Evolutionary conservation across 768 basidiomycete species (phyloP).

Genomic region (Calvatia gigantea): DNA sequence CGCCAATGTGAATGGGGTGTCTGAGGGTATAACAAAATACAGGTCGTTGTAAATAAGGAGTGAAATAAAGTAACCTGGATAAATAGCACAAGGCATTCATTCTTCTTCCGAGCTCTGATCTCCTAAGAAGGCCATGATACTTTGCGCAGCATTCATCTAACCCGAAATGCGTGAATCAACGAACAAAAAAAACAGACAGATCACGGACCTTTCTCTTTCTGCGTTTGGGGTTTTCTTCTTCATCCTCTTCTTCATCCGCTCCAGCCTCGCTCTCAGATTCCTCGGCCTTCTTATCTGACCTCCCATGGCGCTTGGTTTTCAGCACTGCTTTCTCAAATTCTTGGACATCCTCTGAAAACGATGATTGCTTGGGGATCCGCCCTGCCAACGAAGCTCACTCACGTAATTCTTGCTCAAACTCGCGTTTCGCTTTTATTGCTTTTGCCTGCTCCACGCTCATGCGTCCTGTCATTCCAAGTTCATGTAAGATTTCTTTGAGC

Average conservation of each 20-base stretch:
- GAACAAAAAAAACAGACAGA: neutral
- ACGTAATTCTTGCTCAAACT: conserved; percentile 72
- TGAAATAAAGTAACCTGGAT: neutral
- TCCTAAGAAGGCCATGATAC: conserved; percentile 68
- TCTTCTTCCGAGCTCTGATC: conserved; percentile 71
- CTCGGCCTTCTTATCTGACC: conserved; percentile 24
- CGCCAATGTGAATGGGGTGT: conserved; percentile 28
- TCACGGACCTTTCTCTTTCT: conserved; percentile 41
- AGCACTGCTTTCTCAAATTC: conserved; percentile 57
- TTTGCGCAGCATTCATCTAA: conserved; percentile 46
- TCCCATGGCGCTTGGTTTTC: conserved; percentile 24
- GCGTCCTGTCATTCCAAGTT: conserved; percentile 78
- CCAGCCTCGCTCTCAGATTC: conserved; percentile 23
- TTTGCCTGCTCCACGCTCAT: conserved; percentile 81
- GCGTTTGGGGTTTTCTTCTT: conserved; percentile 29
- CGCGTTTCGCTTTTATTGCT: conserved; percentile 66
- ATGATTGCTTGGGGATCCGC: neutral
- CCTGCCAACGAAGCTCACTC: neutral
- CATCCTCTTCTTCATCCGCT: conserved; percentile 20
- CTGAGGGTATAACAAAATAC: neutral
- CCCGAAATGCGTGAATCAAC: neutral
- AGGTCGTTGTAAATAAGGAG: neutral
- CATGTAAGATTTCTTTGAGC: conserved; percentile 59
- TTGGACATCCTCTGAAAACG: conserved; percentile 64
- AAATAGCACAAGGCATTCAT: conserved; percentile 7